Conservation (phyloP, 2,329 filamentous ascomycete species). For the Aureobasidium musti region DNA sequence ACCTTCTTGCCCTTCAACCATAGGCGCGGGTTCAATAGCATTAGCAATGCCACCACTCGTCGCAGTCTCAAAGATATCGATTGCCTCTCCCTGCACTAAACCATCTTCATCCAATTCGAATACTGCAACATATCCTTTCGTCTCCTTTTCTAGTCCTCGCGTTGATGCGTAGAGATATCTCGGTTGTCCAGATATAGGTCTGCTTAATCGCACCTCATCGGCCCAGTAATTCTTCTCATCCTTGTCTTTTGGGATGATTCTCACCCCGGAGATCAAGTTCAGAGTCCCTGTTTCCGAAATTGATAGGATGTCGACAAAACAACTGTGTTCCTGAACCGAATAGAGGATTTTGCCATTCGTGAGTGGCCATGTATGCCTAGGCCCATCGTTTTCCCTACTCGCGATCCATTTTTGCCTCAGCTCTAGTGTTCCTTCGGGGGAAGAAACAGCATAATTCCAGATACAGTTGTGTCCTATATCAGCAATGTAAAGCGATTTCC, state of each 20-base stretch:
- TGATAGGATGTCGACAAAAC: conserved; percentile 42
- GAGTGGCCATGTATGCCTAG: conserved; percentile 42
- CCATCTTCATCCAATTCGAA: conserved; percentile 37
- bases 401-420: conserved; percentile 37
- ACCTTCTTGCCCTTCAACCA: conserved; percentile 30
- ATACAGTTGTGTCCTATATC: conserved; percentile 44
- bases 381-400: conserved; percentile 40
- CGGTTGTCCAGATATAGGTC: conserved; percentile 35
- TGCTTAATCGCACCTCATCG: conserved; percentile 41
- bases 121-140: conserved; percentile 41
- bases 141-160: conserved; percentile 38
- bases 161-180: conserved; percentile 42
- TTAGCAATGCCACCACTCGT: conserved; percentile 43
- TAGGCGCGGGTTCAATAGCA: conserved; percentile 41
- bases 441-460: conserved; percentile 36
- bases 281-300: conserved; percentile 37
- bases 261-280: conserved; percentile 37
- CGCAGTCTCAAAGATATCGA: conserved; percentile 42
- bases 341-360: conserved; percentile 41
- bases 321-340: conserved; percentile 42
- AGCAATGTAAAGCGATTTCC: conserved; percentile 38
- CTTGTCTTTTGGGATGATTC: conserved; percentile 39
- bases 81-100: conserved; percentile 35
- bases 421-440: conserved; percentile 30
- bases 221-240: conserved; percentile 42